Percentiles rank a stretch among this genome's conserved stretches.
phyloP scores from a whole-genome alignment of 805 yeast genomes.

The Metschnikowia santaceciliae region DNA sequence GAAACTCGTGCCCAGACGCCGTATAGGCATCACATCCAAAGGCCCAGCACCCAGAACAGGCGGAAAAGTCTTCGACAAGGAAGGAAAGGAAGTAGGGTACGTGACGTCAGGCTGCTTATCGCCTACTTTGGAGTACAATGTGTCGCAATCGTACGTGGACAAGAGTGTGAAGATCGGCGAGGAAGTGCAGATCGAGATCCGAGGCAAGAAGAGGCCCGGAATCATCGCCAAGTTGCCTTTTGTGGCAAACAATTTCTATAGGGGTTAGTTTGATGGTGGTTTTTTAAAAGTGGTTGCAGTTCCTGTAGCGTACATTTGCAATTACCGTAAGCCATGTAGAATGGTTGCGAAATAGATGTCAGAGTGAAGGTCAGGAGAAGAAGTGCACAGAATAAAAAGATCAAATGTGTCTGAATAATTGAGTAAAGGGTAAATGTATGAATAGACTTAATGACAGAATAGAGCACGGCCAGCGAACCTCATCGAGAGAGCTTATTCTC shows the following conservation, averaged over 20 bases:
- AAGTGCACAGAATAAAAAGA: too few relatives aligned
- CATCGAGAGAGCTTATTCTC: too few relatives aligned
- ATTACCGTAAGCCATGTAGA: background rate
- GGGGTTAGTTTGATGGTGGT: constrained; percentile 21
- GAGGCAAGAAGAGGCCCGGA: constrained; percentile 80
- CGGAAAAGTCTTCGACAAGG: constrained; percentile 53
- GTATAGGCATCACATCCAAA: constrained; percentile 71
- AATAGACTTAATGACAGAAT: too few relatives aligned
- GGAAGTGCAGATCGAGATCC: constrained; percentile 64
- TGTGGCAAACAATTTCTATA: constrained; percentile 69
- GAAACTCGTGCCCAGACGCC: constrained; percentile 45
- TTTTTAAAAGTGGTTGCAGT: background rate
- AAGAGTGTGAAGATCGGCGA: constrained; percentile 74
- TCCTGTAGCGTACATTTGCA: background rate
- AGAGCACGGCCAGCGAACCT: too few relatives aligned
- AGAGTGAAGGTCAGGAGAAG: background rate
- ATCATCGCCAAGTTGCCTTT: constrained; percentile 81
- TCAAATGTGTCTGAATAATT: too few relatives aligned
- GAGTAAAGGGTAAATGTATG: too few relatives aligned
- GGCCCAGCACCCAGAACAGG: constrained; percentile 96
- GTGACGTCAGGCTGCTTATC: constrained; percentile 62
- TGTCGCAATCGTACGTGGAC: constrained; percentile 87
- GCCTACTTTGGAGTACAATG: constrained; percentile 64
- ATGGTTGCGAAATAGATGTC: background rate
- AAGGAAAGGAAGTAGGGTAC: constrained; percentile 51